These are phyloP conservation scores for Scorias spongiosa DNA, from an alignment of 2,329 filamentous ascomycete species.

Conservation along the genomic window DNA sequence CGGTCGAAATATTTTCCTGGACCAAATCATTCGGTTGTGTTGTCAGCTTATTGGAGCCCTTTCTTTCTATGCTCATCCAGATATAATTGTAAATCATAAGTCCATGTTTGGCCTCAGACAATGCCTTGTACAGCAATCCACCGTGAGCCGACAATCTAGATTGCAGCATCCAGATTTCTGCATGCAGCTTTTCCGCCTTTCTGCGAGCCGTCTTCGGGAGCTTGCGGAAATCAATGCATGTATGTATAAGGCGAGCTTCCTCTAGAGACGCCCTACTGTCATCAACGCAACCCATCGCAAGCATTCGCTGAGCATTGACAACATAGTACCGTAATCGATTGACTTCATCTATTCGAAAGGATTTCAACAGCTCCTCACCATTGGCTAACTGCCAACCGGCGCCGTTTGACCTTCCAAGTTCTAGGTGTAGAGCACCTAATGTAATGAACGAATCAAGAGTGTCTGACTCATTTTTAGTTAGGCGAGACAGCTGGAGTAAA, in stretches of 20 bases:
- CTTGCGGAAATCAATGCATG: constrained; percentile 5
- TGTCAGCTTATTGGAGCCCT: background rate
- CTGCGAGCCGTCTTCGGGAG: constrained; percentile 9
- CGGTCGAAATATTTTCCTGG: constrained; percentile 2
- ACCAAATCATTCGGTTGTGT: constrained; percentile 7
- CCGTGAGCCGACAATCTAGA: constrained; percentile 9
- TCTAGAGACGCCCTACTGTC: constrained; percentile 7
- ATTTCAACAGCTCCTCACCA: too few species aligned
- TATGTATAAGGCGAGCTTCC: constrained; percentile 6
- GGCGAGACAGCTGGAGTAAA: too few species aligned
- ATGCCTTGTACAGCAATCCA: constrained; percentile 9
- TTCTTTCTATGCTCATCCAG: constrained; percentile 7
- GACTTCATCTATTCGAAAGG: background rate
- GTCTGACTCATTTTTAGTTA: too few species aligned
- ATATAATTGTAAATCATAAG: constrained; percentile 14
- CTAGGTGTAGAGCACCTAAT: too few species aligned
- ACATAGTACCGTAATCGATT: constrained; percentile 4
- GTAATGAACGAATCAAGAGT: too few species aligned
- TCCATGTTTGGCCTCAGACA: constrained; percentile 14
- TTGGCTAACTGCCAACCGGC: too few species aligned
- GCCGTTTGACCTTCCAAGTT: too few species aligned
- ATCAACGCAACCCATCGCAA: constrained; percentile 9
- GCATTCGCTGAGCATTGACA: constrained; percentile 8
- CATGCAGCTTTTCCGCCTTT: constrained; percentile 11
- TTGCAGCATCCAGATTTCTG: constrained; percentile 14